Evolutionary conservation across 2,329 filamentous ascomycete species (phyloP), one percentile per base, ranked within the genome.

Genomic region (Beauveria australis): DNA sequence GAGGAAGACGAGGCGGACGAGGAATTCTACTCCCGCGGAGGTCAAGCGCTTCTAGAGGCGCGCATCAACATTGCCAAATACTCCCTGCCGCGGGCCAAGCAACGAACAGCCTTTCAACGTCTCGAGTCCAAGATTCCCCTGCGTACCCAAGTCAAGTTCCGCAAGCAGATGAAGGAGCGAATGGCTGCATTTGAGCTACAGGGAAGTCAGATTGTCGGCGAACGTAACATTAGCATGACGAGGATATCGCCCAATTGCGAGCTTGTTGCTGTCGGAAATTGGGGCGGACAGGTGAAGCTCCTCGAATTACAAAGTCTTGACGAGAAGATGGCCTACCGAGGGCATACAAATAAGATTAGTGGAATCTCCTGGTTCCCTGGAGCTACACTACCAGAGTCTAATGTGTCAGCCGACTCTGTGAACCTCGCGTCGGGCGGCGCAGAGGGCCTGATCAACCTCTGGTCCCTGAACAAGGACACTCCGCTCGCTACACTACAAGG

Each of bases 11-110:
- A 84, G 53, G 87, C 81, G 3, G 90, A 92, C 58, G 92, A 97
- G 70, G 94, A 99, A 67, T 99, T 97, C 73, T 99, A 97, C 72
- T 96, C 93, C 0, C 83, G 89, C 67, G 94, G 94, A 3, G 84
- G 86, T 1, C 79, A 84, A 4, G 86, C 87, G 46, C 78, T 99
- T 26, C 76, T 96, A 5, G 80, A 89, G 55, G 90, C 91, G 2
- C 83, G 94, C 63, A 85, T 86, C 67, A 82, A 88, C 28, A 92
- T 99, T 63, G 91, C 92, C 7, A 80, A 82, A 51, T 97, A 88
- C 73, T 96, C 92, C 6, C 76, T 99, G 53, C 91, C 92, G 1
- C 81, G 91, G 60, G 90, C 94, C 55, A 91, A 89, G 71, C 83
- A 83, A 66, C 84, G 93, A 65, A 78, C 94, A 4, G 85, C 84